Evolutionary conservation across 192 early-diverging fungal genomes (phyloP).

Genomic region (Rhizophagus clarus): DNA sequence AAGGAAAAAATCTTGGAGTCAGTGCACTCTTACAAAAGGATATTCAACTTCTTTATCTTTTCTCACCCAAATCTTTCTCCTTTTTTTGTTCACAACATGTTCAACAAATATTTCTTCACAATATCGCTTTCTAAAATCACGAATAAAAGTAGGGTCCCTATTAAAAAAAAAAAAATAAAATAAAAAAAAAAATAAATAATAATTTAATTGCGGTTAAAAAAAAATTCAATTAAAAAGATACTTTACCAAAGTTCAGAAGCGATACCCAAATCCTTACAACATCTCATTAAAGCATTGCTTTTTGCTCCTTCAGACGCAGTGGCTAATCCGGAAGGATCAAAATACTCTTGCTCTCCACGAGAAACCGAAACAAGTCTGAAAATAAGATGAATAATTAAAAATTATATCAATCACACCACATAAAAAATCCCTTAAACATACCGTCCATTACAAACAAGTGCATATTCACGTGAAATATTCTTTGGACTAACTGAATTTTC

Average conservation of each 20-base stretch:
- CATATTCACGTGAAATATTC: slow-evolving; percentile 90
- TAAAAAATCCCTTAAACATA: slow-evolving; percentile 36
- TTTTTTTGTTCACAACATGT: slow-evolving; percentile 70
- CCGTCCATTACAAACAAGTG: slow-evolving; percentile 82
- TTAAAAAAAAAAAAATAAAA: neutral
- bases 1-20: too few species aligned
- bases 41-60: slow-evolving; percentile 72
- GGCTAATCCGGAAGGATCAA: slow-evolving; percentile 71
- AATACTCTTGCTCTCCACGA: slow-evolving; percentile 93
- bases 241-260: slow-evolving; percentile 86
- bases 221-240: neutral
- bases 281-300: slow-evolving; percentile 92
- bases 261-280: slow-evolving; percentile 95
- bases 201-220: too few species aligned
- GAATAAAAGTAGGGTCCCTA: slow-evolving; percentile 87
- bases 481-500: slow-evolving; percentile 79
- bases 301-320: slow-evolving; percentile 89
- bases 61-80: slow-evolving; percentile 85
- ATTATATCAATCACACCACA: neutral
- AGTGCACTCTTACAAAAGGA: slow-evolving; percentile 40
- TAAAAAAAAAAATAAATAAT: too few species aligned
- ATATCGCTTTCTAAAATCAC: slow-evolving; percentile 81
- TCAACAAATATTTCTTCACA: slow-evolving; percentile 79
- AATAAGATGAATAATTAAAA: neutral
- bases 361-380: slow-evolving; percentile 78